phyloP scores from a whole-genome alignment of 2,329 filamentous ascomycete species.

The Colletotrichum simmondsii region DNA sequence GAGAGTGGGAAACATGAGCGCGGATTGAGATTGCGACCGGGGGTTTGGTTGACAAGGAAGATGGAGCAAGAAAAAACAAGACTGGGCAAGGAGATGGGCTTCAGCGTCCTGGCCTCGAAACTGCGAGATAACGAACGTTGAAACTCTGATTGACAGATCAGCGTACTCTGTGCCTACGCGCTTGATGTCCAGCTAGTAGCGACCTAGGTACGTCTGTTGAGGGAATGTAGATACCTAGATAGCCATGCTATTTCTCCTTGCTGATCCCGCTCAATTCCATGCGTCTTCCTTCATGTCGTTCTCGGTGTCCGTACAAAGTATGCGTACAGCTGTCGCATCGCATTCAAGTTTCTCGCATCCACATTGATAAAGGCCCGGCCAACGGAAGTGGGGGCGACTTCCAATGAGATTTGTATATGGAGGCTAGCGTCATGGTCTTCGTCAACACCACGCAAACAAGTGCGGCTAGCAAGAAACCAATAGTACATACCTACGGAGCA shows the following conservation, averaged over 20 bases:
- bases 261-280: too few relatives aligned
- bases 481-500: background rate
- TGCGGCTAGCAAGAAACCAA: background rate
- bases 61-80: background rate
- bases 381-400: background rate
- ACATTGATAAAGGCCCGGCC: background rate
- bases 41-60: background rate
- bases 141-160: background rate
- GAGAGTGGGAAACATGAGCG: conserved; percentile 23
- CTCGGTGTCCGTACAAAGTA: background rate
- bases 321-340: background rate
- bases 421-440: background rate
- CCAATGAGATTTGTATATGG: background rate
- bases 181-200: too few relatives aligned
- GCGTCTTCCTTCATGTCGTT: too few relatives aligned
- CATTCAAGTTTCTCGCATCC: background rate
- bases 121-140: background rate
- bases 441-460: background rate
- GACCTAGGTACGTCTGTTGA: too few relatives aligned
- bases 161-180: too few relatives aligned
- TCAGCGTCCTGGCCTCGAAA: background rate
- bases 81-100: background rate
- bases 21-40: conserved; percentile 17
- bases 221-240: too few relatives aligned
- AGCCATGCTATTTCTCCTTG: too few relatives aligned